Base-by-base conservation (phyloP, 106 monocot genomes). In the Dendrobium nobile region DNA sequence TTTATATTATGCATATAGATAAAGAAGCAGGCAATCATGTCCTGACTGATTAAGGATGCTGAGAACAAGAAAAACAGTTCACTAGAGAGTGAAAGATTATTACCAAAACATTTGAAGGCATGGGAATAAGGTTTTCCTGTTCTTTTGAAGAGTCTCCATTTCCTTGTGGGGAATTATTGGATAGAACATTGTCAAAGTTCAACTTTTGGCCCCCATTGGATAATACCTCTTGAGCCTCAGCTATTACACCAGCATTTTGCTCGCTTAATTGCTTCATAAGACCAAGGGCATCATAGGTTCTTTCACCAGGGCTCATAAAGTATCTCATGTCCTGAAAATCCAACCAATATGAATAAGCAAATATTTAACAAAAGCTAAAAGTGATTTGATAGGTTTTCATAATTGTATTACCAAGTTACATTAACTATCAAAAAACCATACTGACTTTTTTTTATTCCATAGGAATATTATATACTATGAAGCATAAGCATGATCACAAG, bases 261-360 rank as follows among this genome's bases (percentile, higher is more conserved):
- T 87, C 81, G 33, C 81, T 84, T 27, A 87, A 56, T 75, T 87
- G 87, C 70, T 42, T 81, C 87, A 87, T 87, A 51, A 84, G 74
- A 17, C 84, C 84, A 81, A 84, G 59, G 48, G 81, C 87, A 81
- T 87, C 87, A 81, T 81, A 85, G 47, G 77, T 78, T 83, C 85
- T 67, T 31, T 85, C 85, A 28, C 47, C 80, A 68, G 88, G 88
- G 80, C 88, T 88, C 75, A 85, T 40, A 17, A 85, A 88, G 58
- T 75, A 88, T 67, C 84, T 81, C 0, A 84, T 33, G 26, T 87
- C 87, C 87, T 87, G 67, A 7, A 67, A 77, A 44, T 19, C 19
- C 41, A 74, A 43, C 7, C 8, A 43, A n/a, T 44, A n/a, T 74
- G 9, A 18, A 74, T 42, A 42, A 31, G 20, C 1, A 7, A 74